These are phyloP conservation scores for Ophiosphaerella herpotricha DNA, from an alignment of 2,329 filamentous ascomycete genomes.

Conservation along the genomic window DNA sequence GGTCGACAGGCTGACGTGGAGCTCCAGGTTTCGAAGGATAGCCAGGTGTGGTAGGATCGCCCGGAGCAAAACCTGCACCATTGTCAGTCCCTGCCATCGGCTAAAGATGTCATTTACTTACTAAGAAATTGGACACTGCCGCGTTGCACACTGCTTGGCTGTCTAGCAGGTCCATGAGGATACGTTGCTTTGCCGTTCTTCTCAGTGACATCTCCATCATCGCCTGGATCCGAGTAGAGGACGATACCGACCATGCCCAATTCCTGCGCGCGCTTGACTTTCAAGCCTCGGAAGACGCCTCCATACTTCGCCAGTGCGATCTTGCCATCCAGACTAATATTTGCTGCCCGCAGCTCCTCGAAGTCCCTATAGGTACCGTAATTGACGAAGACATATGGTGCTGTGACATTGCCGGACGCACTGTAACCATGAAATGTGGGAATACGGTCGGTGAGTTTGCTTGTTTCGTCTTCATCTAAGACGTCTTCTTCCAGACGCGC, in stretches of 20 bases:
- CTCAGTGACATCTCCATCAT: slow-evolving; percentile 81
- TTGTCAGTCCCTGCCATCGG: slow-evolving; percentile 12
- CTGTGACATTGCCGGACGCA: slow-evolving; percentile 88
- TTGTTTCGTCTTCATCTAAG: slow-evolving; percentile 80
- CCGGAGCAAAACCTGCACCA: slow-evolving; percentile 60
- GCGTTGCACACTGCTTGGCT: slow-evolving; percentile 87
- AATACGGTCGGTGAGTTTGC: slow-evolving; percentile 70
- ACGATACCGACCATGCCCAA: slow-evolving; percentile 85
- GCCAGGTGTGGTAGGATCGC: slow-evolving; percentile 88
- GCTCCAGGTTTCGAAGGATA: slow-evolving; percentile 92
- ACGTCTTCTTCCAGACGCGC: slow-evolving; percentile 84
- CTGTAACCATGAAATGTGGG: slow-evolving; percentile 96
- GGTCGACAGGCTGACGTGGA: slow-evolving; percentile 71
- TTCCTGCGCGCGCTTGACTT: slow-evolving; percentile 90
- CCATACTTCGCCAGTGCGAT: slow-evolving; percentile 89
- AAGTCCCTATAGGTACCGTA: slow-evolving; percentile 88
- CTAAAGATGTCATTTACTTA: slow-evolving; percentile 24
- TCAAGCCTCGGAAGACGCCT: slow-evolving; percentile 83
- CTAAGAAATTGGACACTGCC: slow-evolving; percentile 73
- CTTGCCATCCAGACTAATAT: slow-evolving; percentile 78
- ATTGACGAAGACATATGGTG: slow-evolving; percentile 84
- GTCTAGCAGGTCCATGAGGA: slow-evolving; percentile 81
- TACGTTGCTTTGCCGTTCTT: slow-evolving; percentile 79
- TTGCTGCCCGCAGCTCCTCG: slow-evolving; percentile 76
- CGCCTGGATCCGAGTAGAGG: slow-evolving; percentile 86